Evolutionary conservation across 208 protist genomes (phyloP), one percentile per base, ranked within the genome.

Genomic region (Trypanosoma caninum): DNA sequence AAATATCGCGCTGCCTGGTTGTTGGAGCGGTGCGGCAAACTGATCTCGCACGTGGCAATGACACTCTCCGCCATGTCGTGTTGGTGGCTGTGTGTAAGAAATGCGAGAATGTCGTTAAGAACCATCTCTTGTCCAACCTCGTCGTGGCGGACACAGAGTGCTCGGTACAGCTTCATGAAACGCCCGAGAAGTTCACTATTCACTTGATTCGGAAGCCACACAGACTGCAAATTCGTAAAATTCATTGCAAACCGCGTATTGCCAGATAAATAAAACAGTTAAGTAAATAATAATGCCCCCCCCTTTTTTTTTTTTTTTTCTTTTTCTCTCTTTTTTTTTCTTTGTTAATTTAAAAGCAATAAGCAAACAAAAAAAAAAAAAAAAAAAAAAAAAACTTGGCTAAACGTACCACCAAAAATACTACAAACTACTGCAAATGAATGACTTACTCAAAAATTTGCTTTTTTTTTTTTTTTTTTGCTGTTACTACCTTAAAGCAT

Each of bases 1-100:
- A 91, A 96, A 75, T 94, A 98, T 18, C 98, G 87, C 16, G 97
- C 96, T 14, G 89, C 91, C 82, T 99, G 93, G 65, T 93, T 96
- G 72, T 87, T 95, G 16, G 82, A 72, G 63, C 80, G 85, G 63
- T 93, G 84, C 33, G 84, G 83, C 34, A 88, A 66, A 20, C 76
- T 80, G 22, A 95, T 65, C 70, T 93, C 82, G 61, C 89, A 91
- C 31, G 81, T 89, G 22, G 69, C 81, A 67, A 95, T 89, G 47
- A 95, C 79, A 38, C 80, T 76, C 68, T 95, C 85, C 1, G 89
- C 85, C 54, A 88, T 74, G 60, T 95, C 89, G 62, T 86, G 78
- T 56, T 91, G 81, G 59, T 88, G 82, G 9, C 55, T 84, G 52
- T 65, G 59, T 20, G 75, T 86, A 37, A 95, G 68, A 7, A 93